Evolutionary conservation across 164 flowering plant species (phyloP), one percentile per base, ranked within the genome.

Genomic region (Magnolia officinalis): DNA sequence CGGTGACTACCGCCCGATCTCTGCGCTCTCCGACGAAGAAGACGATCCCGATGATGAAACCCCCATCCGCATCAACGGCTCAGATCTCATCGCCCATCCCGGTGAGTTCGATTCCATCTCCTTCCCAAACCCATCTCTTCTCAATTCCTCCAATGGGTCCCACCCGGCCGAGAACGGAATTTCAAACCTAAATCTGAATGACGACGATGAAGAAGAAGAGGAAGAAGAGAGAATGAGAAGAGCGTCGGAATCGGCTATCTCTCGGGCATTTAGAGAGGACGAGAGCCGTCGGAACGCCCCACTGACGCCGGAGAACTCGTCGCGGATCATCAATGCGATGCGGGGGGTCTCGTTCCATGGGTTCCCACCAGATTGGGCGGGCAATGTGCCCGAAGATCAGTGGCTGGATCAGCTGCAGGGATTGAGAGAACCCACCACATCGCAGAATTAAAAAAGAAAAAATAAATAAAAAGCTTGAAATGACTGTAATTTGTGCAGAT

Each of bases 321-420:
- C 16, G 69, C 79, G 94, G 67, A 88, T 93, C 65, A 83, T 88
- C 86, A 89, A 91, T 58, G 98, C 96, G 49, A 93, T 93, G 98
- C 88, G 93, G 7, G 86, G 89, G 50, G 74, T 93, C 13, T 83
- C 89, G 23, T 88, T 91, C 19, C 80, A 61, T n/a, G 96, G 92
- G 13, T 49, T 73, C 0, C 80, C 85, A 58, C 98, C 98, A 0
- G 88, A 88, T 63, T 93, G 98, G 98, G 83, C 79, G 14, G 59
- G 14, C 31, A 78, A 18, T 3, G 83, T 93, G 0, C 83, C 92
- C 0, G 96, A 91, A 75, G 88, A 88, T 51, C 86, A 79, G 63
- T 90, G 94, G 98, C 73, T 88, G 21, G 82, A 88, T 82, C 91
- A 75, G 72, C 86, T 91, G 16, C 70, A 86, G 74, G 76, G 84